phyloP scores from a whole-genome alignment of 1,284 basidiomycete species.

The Trichosporon asahii region DNA sequence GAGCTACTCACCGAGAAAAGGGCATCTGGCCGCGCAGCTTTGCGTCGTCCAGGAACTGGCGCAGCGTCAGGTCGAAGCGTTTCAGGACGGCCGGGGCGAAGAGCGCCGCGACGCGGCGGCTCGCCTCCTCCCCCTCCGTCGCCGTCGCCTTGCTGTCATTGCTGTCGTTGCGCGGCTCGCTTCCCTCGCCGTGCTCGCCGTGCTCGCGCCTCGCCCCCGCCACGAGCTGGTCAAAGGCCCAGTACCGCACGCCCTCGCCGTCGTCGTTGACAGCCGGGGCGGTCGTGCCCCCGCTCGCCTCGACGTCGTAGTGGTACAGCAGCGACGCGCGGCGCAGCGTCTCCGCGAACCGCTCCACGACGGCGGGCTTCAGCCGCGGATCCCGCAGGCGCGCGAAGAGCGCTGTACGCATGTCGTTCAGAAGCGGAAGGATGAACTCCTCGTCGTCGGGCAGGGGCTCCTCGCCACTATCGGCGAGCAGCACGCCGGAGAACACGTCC shows the following conservation, averaged over 20 bases:
- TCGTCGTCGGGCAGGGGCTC: conserved; percentile 72
- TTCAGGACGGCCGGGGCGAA: conserved; percentile 58
- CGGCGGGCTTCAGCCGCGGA: conserved; percentile 64
- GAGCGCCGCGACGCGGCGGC: conserved; percentile 12
- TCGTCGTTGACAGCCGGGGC: conserved; percentile 56
- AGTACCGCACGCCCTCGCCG: conserved; percentile 83
- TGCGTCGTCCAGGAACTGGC: conserved; percentile 75
- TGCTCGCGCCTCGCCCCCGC: conserved; percentile 11
- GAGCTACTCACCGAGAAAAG: conserved; percentile 65
- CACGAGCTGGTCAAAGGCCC: conserved; percentile 88
- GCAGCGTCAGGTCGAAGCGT: conserved; percentile 66
- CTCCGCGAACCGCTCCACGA: conserved; percentile 67
- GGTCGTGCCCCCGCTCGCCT: conserved; percentile 30
- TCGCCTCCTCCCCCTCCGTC: background rate
- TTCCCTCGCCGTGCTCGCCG: too few species aligned
- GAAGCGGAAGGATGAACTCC: conserved; percentile 77
- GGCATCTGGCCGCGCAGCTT: conserved; percentile 75
- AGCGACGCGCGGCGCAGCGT: conserved; percentile 71
- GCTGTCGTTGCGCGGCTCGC: too few species aligned
- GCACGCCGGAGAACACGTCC: conserved; percentile 73
- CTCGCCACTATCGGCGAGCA: conserved; percentile 78
- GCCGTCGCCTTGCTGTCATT: background rate
- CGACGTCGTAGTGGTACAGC: conserved; percentile 57
- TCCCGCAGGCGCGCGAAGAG: conserved; percentile 73
- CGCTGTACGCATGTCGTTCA: conserved; percentile 71